Evolutionary conservation across 352 stramenopile genomes (phyloP), one percentile per base, ranked within the genome.

Genomic region (Pythium sp.): DNA sequence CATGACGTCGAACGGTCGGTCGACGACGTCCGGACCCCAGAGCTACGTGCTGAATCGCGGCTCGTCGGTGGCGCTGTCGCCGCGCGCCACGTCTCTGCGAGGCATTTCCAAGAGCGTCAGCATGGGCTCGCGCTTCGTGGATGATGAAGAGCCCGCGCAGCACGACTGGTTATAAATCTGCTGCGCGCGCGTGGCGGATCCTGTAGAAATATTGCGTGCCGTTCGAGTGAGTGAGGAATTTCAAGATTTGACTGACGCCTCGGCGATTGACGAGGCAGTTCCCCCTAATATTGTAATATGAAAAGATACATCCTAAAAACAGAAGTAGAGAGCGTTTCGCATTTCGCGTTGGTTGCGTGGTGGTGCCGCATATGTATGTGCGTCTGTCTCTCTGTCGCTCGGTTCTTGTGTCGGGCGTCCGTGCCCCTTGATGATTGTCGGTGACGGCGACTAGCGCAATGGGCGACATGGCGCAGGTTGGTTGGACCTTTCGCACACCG

Each of bases 81-180:
- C 80, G 28, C 74, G 80, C 28, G 36, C 73, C 51, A 69, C 78
- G 34, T 84, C 79, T 18, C 61, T 75, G 5, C 78, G 78, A 59
- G 69, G 79, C 7, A 79, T 88, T 64, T 91, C 84, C 51, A 94
- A 94, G 78, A 94, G 86, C 65, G 78, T 94, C 53, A 94, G 81
- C 61, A 71, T 88, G 46, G 76, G 58, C 34, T 78, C 79, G 14
- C 76, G 69, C 51, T 60, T 90, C 49, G 74, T 86, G 67, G 81
- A 90, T 47, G 83, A 92, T 47, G 83, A 91, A 43, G 82, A 91
- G 65, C 86, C 86, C 43, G 76, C 82, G 49, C 72, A 85, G 72
- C 89, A 86, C 73, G 79, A 90, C 65, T 93, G 86, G 86, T 80
- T 92, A 68, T 93, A 90, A 79, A 63, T 69, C 72, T 36, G 60